Base-by-base conservation (phyloP, 768 basidiomycete genomes). In the Mycena galericulata region DNA sequence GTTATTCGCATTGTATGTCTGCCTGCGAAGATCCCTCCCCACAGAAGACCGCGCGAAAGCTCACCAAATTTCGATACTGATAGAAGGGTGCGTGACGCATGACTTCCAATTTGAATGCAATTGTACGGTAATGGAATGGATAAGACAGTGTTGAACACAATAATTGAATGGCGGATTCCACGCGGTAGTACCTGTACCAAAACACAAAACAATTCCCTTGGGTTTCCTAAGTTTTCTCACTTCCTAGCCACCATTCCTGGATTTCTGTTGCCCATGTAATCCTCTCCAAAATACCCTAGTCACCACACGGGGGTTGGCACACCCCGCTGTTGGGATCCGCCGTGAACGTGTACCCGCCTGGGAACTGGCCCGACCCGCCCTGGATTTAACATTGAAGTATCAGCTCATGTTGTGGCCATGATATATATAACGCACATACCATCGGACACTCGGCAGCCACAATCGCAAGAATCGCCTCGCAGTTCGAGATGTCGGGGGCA, bases 251-350 rank as follows among this genome's bases (percentile, higher is more conserved):
- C n/a, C n/a, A n/a, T n/a, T n/a, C n/a, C 55, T 56, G 26, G 22
- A 40, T n/a, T 53, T 53, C 50, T 53, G 32, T 34, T 30, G 30
- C 50, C 29, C 29, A 17, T 32, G 20, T 53, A 53, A 53, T 30
- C 32, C 50, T 49, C 30, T 53, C 32, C 50, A 32, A 34, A 53
- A 30, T 43, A 41, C 15, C 55, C 40, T 56, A 56, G 55, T 56
- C 18, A 43, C 55, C 55, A 56, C 55, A 56, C 22, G 55, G 38
- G 55, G 55, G 55, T 56, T 56, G 38, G 55, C 55, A 56, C 38
- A 41, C 55, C 15, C 55, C 55, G 18, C 38, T 40, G 55, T 56
- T 56, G 24, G 55, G 55, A 56, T 56, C 55, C 24, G 55, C 55
- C 36, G 27, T 29, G 24, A 56, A 56, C 38, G 55, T 56, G 55